These are phyloP conservation scores for Leishmania major DNA, from an alignment of 208 protist genomes.

Conservation along the genomic window DNA sequence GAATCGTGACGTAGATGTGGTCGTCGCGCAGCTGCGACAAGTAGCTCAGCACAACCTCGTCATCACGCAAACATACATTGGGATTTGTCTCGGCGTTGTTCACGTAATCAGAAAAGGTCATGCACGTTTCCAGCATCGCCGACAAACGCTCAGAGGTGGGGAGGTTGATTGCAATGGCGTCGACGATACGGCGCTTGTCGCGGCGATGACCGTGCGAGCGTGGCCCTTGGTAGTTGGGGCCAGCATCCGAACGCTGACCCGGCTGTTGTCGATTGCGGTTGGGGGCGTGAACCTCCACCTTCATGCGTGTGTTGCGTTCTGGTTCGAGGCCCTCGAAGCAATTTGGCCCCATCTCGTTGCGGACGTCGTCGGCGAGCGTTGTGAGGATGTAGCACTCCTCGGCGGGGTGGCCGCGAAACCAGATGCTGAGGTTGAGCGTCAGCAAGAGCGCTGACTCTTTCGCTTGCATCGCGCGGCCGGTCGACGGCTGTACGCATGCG, in stretches of 20 bases:
- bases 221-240: neutral
- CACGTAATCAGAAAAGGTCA: constrained; percentile 81
- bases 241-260: neutral
- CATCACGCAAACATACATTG: constrained; percentile 36
- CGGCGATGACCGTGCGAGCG: constrained; percentile 6
- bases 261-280: neutral
- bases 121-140: constrained; percentile 79
- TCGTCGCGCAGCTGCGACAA: constrained; percentile 50
- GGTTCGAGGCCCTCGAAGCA: constrained; percentile 72
- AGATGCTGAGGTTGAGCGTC: constrained; percentile 84
- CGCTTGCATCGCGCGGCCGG: constrained; percentile 53
- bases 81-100: constrained; percentile 48
- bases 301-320: constrained; percentile 44
- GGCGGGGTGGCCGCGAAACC: constrained; percentile 80
- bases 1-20: constrained; percentile 55
- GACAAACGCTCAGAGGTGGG: constrained; percentile 63
- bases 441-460: constrained; percentile 66
- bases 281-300: constrained; percentile 8
- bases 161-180: constrained; percentile 66
- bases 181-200: constrained; percentile 37
- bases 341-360: constrained; percentile 57
- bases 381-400: constrained; percentile 60
- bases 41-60: constrained; percentile 72
- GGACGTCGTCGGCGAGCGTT: constrained; percentile 70
- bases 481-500: constrained; percentile 47